These are phyloP conservation scores for Colletotrichum cuscutae DNA, from an alignment of 2,329 filamentous ascomycete genomes.

Conservation along the genomic window DNA sequence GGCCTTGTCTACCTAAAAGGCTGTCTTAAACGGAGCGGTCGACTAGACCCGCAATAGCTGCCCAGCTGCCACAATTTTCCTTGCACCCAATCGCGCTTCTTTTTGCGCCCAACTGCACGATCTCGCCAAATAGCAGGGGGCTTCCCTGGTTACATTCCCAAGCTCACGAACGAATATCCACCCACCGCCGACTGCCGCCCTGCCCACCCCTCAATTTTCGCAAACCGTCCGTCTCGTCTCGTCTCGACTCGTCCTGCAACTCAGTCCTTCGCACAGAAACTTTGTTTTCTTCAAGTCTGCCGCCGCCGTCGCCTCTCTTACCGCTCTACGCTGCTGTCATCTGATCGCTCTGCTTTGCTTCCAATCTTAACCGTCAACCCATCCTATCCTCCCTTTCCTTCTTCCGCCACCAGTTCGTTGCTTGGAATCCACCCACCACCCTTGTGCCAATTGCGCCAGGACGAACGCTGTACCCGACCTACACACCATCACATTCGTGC, in stretches of 20 bases:
- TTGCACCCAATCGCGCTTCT: constrained; percentile 35
- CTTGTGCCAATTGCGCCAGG: constrained; percentile 12
- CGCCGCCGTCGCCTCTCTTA: constrained; percentile 18
- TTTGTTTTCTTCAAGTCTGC: constrained; percentile 6
- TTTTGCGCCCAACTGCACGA: constrained; percentile 36
- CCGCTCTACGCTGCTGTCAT: constrained; percentile 4
- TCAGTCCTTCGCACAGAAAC: constrained; percentile 7
- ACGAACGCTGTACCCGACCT: constrained; percentile 24
- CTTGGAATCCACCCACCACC: constrained; percentile 13
- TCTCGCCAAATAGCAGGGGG: constrained; percentile 35
- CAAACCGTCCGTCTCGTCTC: constrained; percentile 14
- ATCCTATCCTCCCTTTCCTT: neutral
- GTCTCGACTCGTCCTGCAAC: constrained; percentile 16
- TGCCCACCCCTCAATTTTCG: constrained; percentile 34
- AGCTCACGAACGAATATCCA: constrained; percentile 34
- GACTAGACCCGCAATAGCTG: constrained; percentile 36
- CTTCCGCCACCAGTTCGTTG: constrained; percentile 7
- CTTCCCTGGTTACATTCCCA: constrained; percentile 31
- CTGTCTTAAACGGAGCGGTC: constrained; percentile 27
- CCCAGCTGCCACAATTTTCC: constrained; percentile 34
- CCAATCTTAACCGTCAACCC: constrained; percentile 9
- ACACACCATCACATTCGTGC: neutral
- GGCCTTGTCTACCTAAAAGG: constrained; percentile 10
- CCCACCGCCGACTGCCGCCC: constrained; percentile 33
- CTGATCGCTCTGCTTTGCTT: constrained; percentile 15